Evolutionary conservation across 139 green algal genomes (phyloP).

Genomic region (Tetratostichococcus sp.): DNA sequence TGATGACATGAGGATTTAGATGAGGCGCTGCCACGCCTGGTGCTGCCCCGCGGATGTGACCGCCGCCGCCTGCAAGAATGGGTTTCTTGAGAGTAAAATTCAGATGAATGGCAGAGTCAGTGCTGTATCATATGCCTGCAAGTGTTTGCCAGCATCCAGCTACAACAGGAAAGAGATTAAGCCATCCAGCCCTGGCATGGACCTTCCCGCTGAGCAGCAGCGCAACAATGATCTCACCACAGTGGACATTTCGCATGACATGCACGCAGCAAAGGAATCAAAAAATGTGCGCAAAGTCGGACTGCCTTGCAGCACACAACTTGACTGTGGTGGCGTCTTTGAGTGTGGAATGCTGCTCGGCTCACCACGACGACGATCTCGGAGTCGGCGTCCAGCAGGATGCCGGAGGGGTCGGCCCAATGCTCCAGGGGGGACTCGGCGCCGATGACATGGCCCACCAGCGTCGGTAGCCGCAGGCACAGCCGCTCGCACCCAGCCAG

Average conservation of each 20-base stretch:
- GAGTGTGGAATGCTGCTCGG: neutral
- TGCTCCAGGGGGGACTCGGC: slow-evolving; percentile 29
- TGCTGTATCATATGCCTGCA: neutral
- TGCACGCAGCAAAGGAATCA: too few relatives aligned
- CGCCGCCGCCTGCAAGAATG: neutral
- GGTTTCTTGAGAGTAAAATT: too few relatives aligned
- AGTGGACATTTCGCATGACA: too few relatives aligned
- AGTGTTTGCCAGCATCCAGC: too few relatives aligned
- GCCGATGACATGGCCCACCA: slow-evolving; percentile 50
- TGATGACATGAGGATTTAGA: too few relatives aligned
- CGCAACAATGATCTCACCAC: too few relatives aligned
- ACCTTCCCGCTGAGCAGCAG: too few relatives aligned
- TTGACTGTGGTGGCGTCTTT: too few relatives aligned
- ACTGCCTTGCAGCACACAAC: too few relatives aligned
- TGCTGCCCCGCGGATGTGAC: neutral
- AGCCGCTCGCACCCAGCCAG: slow-evolving; percentile 25
- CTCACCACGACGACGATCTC: slow-evolving; percentile 54
- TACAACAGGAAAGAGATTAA: too few relatives aligned
- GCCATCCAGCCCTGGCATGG: too few relatives aligned
- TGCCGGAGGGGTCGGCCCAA: slow-evolving; percentile 14
- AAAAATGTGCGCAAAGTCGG: too few relatives aligned
- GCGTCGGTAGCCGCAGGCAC: slow-evolving; percentile 54
- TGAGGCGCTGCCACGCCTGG: neutral
- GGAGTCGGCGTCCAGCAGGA: slow-evolving; percentile 38
- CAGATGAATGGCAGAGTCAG: neutral